A percentile compares a stretch with the other conserved stretches of the same genome.
Evolutionary conservation across 352 stramenopile species (phyloP).

Genomic region (Phytophthora agathidicida): DNA sequence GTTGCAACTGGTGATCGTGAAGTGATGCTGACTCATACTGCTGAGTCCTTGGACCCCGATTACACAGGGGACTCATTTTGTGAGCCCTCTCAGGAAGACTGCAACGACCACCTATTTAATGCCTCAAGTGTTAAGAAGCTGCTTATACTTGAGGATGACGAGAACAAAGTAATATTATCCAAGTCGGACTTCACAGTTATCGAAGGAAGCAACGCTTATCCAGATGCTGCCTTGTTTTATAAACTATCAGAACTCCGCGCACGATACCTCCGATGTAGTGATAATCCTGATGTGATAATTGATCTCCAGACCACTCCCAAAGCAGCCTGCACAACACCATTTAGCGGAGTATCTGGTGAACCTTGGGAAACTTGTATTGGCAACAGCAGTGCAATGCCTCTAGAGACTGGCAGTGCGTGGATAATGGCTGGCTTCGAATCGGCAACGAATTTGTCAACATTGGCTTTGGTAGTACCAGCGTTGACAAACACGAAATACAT

Average conservation of each 20-base stretch:
- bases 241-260: constrained; percentile 30
- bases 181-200: constrained; percentile 41
- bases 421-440: constrained; percentile 55
- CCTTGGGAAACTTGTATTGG: constrained; percentile 51
- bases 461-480: constrained; percentile 45
- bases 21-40: constrained; percentile 52
- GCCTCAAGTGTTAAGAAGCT: constrained; percentile 58
- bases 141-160: constrained; percentile 63
- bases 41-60: constrained; percentile 49
- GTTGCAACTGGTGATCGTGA: constrained; percentile 60
- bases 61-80: constrained; percentile 49
- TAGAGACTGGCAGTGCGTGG: constrained; percentile 58
- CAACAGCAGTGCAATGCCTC: constrained; percentile 30
- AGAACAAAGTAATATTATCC: constrained; percentile 65
- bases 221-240: constrained; percentile 40
- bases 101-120: constrained; percentile 47
- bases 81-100: constrained; percentile 9
- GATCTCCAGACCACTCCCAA: background rate
- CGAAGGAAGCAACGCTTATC: constrained; percentile 62
- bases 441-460: constrained; percentile 41
- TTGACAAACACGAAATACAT: constrained; percentile 57
- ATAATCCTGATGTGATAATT: constrained; percentile 20
- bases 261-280: constrained; percentile 43
- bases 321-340: constrained; percentile 16
- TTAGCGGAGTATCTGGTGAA: constrained; percentile 4